phyloP scores from a whole-genome alignment of 1,139 yeast genomes.

The Magnusiomyces suaveolens region DNA sequence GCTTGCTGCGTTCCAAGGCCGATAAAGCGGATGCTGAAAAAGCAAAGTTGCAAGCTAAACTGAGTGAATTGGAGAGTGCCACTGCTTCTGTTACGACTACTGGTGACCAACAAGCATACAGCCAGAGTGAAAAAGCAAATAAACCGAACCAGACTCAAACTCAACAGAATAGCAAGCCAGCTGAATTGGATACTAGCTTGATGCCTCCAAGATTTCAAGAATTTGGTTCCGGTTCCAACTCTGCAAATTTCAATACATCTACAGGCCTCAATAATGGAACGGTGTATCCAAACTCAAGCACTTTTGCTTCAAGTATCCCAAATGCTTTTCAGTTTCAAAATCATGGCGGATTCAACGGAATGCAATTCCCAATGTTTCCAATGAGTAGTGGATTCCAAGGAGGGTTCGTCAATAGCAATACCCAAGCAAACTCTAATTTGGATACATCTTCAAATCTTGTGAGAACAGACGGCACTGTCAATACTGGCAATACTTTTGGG shows the following conservation, averaged over 20 bases:
- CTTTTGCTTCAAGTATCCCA: not conserved
- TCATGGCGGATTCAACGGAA: not conserved
- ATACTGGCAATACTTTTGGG: no score
- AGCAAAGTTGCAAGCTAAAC: constrained; percentile 21
- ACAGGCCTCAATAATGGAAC: not conserved
- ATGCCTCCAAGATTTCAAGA: no score
- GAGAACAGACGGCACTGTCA: no score
- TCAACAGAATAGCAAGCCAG: not conserved
- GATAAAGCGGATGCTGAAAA: constrained; percentile 31
- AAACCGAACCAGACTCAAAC: not conserved
- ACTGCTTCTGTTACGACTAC: not conserved
- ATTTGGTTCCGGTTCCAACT: no score
- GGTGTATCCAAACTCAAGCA: not conserved
- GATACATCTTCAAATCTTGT: no score
- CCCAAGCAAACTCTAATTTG: constrained; percentile 14
- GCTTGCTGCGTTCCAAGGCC: constrained; percentile 28
- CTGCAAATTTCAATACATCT: not conserved
- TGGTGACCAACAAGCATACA: not conserved
- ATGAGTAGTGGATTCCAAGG: not conserved
- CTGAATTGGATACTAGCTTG: no score
- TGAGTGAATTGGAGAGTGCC: not conserved
- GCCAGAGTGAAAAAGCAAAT: no score
- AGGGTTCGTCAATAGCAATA: constrained; percentile 5
- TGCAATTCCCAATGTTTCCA: not conserved
- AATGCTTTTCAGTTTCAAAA: constrained; percentile 1